Percentiles rank a stretch among this genome's conserved stretches.
Conservation (phyloP, 2,329 filamentous ascomycete species). For the Pseudogymnoascus sp. region DNA sequence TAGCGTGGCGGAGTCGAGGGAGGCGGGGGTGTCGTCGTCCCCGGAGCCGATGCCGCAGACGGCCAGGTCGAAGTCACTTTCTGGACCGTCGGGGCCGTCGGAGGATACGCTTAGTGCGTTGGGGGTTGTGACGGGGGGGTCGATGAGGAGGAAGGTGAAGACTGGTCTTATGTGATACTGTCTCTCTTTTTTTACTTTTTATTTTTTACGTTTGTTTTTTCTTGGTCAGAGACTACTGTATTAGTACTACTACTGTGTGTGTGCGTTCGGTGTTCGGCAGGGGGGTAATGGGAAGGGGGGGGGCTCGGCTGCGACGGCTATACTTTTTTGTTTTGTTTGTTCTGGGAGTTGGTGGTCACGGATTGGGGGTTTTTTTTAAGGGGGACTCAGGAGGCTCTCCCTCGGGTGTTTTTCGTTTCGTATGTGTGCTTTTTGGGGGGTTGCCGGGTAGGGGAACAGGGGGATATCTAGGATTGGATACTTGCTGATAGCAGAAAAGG, state of each 20-base stretch:
- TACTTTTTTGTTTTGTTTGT: background rate
- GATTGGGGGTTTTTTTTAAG: background rate
- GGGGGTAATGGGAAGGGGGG: background rate
- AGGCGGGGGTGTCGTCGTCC: background rate
- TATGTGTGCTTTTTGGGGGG: background rate
- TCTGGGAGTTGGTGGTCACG: background rate
- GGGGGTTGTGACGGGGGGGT: background rate
- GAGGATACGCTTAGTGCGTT: background rate
- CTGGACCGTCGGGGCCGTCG: background rate
- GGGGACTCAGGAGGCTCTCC: background rate
- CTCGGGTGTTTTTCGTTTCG: background rate
- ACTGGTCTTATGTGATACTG: background rate
- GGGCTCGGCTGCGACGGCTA: background rate
- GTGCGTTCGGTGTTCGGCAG: background rate
- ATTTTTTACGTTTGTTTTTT: background rate
- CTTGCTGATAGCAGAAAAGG: background rate
- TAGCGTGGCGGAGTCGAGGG: background rate
- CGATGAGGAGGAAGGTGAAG: slow-evolving; percentile 7
- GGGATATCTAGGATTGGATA: background rate
- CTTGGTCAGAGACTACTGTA: background rate
- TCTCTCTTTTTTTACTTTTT: background rate
- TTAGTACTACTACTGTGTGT: background rate
- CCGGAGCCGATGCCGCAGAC: background rate
- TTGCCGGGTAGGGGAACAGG: background rate
- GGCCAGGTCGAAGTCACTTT: background rate